Evolutionary conservation across 805 yeast species (phyloP), one percentile per base, ranked within the genome.

Genomic region (Sugiyamaella chiloensis): DNA sequence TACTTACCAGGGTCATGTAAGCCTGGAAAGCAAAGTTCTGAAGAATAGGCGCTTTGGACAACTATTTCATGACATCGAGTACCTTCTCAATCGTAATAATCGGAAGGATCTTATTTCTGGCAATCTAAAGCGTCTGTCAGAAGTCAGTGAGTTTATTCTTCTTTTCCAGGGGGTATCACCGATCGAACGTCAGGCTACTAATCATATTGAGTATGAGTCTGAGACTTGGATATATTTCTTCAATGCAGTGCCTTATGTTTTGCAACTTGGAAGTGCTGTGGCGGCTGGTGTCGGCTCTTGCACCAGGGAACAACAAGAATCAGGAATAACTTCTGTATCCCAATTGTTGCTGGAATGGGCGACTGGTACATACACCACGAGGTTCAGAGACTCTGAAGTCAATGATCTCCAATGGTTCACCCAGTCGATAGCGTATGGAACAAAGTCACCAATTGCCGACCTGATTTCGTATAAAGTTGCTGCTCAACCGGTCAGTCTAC

Each of bases 201-300:
- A 79, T 50, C 99, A 91, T 63, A 89, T 91, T 7, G 96, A 90
- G 61, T 93, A 85, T 62, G 99, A 91, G 61, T 82, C 81, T 39
- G 87, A 86, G 26, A 91, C 87, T 44, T 93, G 90, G 72, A 76
- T 83, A 1, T 76, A 80, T 1, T 83, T 75, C 58, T 84, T 84
- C 62, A 84, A 83, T 52, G 79, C 84, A 1, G 64, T 82, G 50
- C 82, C 86, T 46, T 85, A 81, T 2, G 73, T 87, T 0, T 74
- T 83, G 7, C 83, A 84, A 47, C 61, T 70, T 1, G 67, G 68
- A 3, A 54, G 62, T 6, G 53, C 57, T 19, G 60, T 68, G 3
- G 72, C 73, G 0, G 41, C 52, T 7, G 70, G 70, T 4, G 55
- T 63, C 23, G 31, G 48, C 23, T 56, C 54, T 11, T 58, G 45